Evolutionary conservation across 495 filamentous ascomycete species (phyloP).

Genomic region (Chlorociboria aeruginascens): DNA sequence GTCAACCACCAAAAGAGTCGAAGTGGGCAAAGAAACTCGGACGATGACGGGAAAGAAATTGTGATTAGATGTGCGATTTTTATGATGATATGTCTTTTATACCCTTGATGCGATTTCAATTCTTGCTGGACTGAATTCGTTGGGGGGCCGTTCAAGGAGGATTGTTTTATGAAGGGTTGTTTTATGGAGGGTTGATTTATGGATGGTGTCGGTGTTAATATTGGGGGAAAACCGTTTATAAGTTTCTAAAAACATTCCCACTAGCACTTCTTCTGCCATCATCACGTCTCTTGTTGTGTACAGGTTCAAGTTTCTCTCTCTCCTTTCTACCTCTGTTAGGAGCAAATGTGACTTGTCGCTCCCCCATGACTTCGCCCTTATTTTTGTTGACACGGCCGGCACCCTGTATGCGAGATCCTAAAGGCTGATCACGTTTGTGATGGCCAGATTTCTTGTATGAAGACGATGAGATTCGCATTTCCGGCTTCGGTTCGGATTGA

Average conservation of each 20-base stretch:
- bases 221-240: constrained; percentile 27
- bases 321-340: constrained; percentile 48
- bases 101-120: neutral
- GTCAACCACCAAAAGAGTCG: constrained; percentile 13
- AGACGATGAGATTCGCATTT: constrained; percentile 60
- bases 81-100: constrained; percentile 4
- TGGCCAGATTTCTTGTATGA: constrained; percentile 45
- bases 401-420: constrained; percentile 54
- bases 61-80: neutral
- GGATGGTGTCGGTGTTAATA: neutral
- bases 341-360: constrained; percentile 76
- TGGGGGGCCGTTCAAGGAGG: constrained; percentile 5
- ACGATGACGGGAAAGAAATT: constrained; percentile 2
- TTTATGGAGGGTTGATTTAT: neutral
- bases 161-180: neutral
- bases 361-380: constrained; percentile 55
- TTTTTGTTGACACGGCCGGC: constrained; percentile 33
- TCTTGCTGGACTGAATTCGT: neutral
- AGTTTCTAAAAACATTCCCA: constrained; percentile 54
- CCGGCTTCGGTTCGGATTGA: constrained; percentile 29
- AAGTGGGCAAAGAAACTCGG: constrained; percentile 12
- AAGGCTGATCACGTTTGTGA: constrained; percentile 44
- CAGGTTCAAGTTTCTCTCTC: constrained; percentile 24
- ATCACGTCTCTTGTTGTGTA: constrained; percentile 30
- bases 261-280: constrained; percentile 56